These are phyloP conservation scores for Fusarium caatingaense DNA, from an alignment of 2,329 filamentous ascomycete species.

Conservation along the genomic window DNA sequence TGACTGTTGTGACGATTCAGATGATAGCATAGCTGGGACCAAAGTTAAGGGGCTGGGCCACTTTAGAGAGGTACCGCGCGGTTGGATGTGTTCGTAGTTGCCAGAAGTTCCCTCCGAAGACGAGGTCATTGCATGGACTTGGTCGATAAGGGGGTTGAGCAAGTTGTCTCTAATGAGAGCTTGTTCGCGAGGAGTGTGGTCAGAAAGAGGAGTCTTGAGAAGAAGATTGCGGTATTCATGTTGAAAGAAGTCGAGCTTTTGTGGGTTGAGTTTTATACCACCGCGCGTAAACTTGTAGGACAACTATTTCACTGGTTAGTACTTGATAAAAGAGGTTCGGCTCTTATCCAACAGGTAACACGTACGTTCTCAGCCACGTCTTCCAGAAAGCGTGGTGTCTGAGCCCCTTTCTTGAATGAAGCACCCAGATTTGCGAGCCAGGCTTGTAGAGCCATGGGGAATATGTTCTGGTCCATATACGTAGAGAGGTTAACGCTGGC, in stretches of 20 bases:
- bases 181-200: conserved; percentile 39
- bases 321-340: background rate
- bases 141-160: conserved; percentile 42
- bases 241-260: conserved; percentile 86
- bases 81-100: conserved; percentile 27
- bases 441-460: conserved; percentile 71
- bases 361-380: conserved; percentile 76
- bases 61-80: conserved; percentile 32
- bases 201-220: conserved; percentile 42
- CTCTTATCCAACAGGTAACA: no score
- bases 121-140: conserved; percentile 43
- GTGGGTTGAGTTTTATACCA: conserved; percentile 83
- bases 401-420: conserved; percentile 45
- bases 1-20: conserved; percentile 17
- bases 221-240: conserved; percentile 66
- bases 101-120: conserved; percentile 1
- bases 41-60: conserved; percentile 44
- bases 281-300: conserved; percentile 90
- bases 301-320: conserved; percentile 65
- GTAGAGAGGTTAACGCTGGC: conserved; percentile 61
- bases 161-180: conserved; percentile 34
- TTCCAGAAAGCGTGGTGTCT: conserved; percentile 62
- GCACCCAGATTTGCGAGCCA: conserved; percentile 79
- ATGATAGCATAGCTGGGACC: conserved; percentile 44
- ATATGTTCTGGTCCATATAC: conserved; percentile 60